Base-by-base conservation (phyloP, 2,329 filamentous ascomycete species). In the Emergomyces pasteurianus region DNA sequence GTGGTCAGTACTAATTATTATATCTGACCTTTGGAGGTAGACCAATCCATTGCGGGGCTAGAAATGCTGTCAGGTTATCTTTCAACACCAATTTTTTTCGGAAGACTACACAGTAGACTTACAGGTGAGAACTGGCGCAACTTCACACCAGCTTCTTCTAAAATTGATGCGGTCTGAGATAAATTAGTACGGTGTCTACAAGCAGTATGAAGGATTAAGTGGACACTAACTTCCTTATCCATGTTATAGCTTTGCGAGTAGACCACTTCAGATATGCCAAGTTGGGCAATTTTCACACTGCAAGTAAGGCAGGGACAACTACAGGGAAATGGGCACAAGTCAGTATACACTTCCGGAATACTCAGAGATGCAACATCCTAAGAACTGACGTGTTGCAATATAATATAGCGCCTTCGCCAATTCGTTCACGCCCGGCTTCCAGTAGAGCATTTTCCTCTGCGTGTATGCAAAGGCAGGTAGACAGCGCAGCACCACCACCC, bases 281-380 rank as follows among this genome's bases (percentile, higher is more conserved):
- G 90, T 77, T 99, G 94, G 26, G 90, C 89, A 70, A 99, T 97
- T 79, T 99, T 99, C 78, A 99, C 95, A 69, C 90, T 96, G 75
- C 94, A 99, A 2, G 94, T 99, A 73, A 99, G 79, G 72, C 94
- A 99, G 3, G 94, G 94, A 74, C 94, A 99, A 0, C 80, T 83
- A 63, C 57, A 54, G 56, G 21, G n/a, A 59, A 50, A 36, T 31
- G 49, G n/a, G 52, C 21, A 61, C 23, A 56, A n/a, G 54, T 60
- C 46, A 60, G 53, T 31, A 57, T 65, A 26, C 61, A 63, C 57
- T 38, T 23, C 52, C 18, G 40, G 53, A 49, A 10, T 34, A 49
- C n/a, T 58, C 26, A 61, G 28, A 28, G 36, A 31, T 40, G 36
- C 40, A 47, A 31, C 3, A 58, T 26, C 55, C 36, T 26, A 49